Conservation (phyloP, 2,329 filamentous ascomycete species). For the Fusarium siculi region DNA sequence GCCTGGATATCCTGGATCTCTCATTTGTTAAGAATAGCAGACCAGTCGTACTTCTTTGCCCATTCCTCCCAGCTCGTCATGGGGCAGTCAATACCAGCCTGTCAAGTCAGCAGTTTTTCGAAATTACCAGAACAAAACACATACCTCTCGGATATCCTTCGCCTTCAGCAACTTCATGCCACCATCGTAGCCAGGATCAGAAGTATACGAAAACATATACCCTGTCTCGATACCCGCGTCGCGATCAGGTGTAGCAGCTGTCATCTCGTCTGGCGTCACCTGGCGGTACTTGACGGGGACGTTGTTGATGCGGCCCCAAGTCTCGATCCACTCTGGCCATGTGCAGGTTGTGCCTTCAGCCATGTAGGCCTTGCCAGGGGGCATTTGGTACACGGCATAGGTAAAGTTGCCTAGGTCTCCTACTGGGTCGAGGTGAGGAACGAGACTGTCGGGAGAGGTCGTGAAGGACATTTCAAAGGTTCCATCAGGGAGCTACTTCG, state of each 20-base stretch:
- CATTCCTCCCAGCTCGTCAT: conserved; percentile 55
- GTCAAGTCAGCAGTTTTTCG: background rate
- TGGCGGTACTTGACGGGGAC: conserved; percentile 52
- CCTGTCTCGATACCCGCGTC: conserved; percentile 57
- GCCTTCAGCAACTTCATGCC: conserved; percentile 56
- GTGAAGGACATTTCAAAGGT: conserved; percentile 60
- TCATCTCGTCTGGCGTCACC: conserved; percentile 54
- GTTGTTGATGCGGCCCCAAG: conserved; percentile 54
- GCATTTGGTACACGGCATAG: conserved; percentile 61
- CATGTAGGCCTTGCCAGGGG: conserved; percentile 60
- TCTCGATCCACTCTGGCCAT: conserved; percentile 57
- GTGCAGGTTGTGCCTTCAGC: conserved; percentile 58
- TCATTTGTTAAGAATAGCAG: conserved; percentile 24
- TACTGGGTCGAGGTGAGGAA: conserved; percentile 60
- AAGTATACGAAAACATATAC: conserved; percentile 60
- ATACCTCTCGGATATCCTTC: conserved; percentile 56
- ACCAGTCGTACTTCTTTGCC: conserved; percentile 52
- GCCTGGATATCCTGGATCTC: rapidly evolving
- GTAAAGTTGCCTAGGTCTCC: conserved; percentile 59
- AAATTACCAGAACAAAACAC: background rate
- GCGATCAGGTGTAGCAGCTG: conserved; percentile 49
- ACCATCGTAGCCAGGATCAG: conserved; percentile 61
- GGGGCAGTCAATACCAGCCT: conserved; percentile 58
- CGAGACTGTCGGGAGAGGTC: conserved; percentile 49
- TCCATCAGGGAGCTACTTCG: conserved; percentile 50